Evolutionary conservation across 306 rosid genomes (phyloP), one percentile per base, ranked within the genome.

Genomic region (Vicia villosa): DNA sequence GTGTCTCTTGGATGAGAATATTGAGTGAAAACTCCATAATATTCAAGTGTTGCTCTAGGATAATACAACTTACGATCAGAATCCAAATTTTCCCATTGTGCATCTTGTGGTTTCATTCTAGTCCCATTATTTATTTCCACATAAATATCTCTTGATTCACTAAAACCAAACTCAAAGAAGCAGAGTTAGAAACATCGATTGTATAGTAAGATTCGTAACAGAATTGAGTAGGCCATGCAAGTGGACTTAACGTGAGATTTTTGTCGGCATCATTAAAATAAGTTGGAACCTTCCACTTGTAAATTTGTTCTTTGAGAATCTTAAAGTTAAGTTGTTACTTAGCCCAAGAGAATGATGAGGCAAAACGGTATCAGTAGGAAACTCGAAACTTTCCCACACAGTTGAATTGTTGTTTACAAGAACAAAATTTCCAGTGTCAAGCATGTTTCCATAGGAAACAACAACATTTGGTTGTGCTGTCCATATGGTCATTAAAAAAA

Each of bases 281-380:
- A 88, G 71, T 66, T 61, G 72, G 37, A 88, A 80, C 77, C 91
- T 88, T 50, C 91, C 97, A 26, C 1, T 58, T 0, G 89, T 77
- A 71, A 78, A 85, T 56, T 85, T 87, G 1, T 61, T 47, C 16
- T 72, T 77, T 1, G 70, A 16, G 11, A 83, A 74, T 8, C 79
- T 36, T 5, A 86, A 79, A 56, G 72, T 63, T 2, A 90, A 71
- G 0, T 0, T 60, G 0, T 3, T 16, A 1, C 14, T 14, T 1
- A 0, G 22, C 5, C 8, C 26, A 13, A 90, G 6, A 17, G 49
- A 42, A 50, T 87, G 88, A 24, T 72, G 55, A 1, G 94, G 94
- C 47, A 90, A 76, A 63, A 90, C 72, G 0, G 94, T 87, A 63
- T 87, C 89, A 0, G 94, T 84, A 9, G 89, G 91, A n/a, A 52